These are phyloP conservation scores for Marsdenia floribunda DNA, from an alignment of 257 asterid genomes.

Conservation along the genomic window DNA sequence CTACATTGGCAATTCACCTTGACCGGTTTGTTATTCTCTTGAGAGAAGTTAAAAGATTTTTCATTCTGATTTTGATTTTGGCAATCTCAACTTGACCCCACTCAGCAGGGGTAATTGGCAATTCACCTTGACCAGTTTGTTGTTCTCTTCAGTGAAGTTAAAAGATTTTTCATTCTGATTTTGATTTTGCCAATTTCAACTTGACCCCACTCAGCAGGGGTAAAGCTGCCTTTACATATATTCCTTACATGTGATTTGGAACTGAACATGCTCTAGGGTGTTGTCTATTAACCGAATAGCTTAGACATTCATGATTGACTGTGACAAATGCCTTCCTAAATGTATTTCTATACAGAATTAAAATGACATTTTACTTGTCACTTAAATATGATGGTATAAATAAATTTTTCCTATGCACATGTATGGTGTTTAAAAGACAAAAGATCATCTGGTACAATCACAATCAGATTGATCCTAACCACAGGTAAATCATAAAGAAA, in stretches of 20 bases:
- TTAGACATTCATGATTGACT: conserved; percentile 1
- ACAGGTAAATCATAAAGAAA: not conserved
- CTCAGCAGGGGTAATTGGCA: conserved; percentile 34
- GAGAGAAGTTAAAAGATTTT: conserved; percentile 9
- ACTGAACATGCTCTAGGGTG: not conserved
- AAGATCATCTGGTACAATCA: not conserved
- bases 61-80: not conserved
- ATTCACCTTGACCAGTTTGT: conserved; percentile 89
- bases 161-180: not conserved
- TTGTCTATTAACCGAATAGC: not conserved
- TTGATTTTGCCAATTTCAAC: not conserved
- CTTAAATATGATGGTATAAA: not conserved
- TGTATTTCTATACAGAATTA: not conserved
- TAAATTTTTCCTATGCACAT: too few relatives aligned
- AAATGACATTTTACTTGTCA: not conserved
- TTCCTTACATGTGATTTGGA: not conserved
- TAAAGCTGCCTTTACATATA: not conserved
- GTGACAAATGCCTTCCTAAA: not conserved
- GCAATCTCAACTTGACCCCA: not conserved
- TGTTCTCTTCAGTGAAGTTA: conserved; percentile 8
- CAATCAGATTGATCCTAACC: not conserved
- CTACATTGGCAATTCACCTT: conserved; percentile 95
- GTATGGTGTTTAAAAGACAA: not conserved
- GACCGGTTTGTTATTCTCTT: conserved; percentile 48
- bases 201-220: not conserved